phyloP scores from a whole-genome alignment of 2,329 filamentous ascomycete species.

The Colletotrichum graminicola region DNA sequence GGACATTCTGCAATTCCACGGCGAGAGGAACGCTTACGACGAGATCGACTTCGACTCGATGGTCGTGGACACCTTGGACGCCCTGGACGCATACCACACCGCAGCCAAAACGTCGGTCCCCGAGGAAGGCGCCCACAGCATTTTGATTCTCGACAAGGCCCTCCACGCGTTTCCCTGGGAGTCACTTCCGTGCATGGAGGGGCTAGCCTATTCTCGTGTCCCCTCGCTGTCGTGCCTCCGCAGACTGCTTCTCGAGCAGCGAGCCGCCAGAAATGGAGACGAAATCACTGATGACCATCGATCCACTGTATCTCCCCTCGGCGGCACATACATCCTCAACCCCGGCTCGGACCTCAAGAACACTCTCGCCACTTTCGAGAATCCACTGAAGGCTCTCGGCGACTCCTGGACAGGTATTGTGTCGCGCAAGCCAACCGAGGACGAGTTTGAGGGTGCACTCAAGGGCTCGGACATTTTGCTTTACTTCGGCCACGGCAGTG shows the following conservation, averaged over 20 bases:
- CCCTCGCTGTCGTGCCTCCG: conserved; percentile 87
- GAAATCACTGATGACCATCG: conserved; percentile 47
- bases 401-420: conserved; percentile 79
- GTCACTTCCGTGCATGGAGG: conserved; percentile 86
- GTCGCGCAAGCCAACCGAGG: conserved; percentile 77
- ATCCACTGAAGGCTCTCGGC: conserved; percentile 74
- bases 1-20: conserved; percentile 96
- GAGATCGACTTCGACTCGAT: conserved; percentile 97
- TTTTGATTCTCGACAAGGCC: conserved; percentile 91
- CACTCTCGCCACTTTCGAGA: conserved; percentile 82
- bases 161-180: conserved; percentile 97
- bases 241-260: conserved; percentile 74
- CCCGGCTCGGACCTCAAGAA: conserved; percentile 85
- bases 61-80: conserved; percentile 88
- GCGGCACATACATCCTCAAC: conserved; percentile 87
- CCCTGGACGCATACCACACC: conserved; percentile 81
- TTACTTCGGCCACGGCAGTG: conserved; percentile 97
- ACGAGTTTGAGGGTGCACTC: conserved; percentile 79
- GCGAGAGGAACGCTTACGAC: conserved; percentile 95
- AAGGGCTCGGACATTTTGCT: conserved; percentile 78
- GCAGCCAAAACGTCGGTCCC: conserved; percentile 56
- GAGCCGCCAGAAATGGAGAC: conserved; percentile 19
- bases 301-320: conserved; percentile 66
- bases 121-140: conserved; percentile 73
- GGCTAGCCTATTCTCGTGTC: conserved; percentile 84